phyloP scores from a whole-genome alignment of 352 stramenopile genomes.

The Globisporangium uncinulatum region DNA sequence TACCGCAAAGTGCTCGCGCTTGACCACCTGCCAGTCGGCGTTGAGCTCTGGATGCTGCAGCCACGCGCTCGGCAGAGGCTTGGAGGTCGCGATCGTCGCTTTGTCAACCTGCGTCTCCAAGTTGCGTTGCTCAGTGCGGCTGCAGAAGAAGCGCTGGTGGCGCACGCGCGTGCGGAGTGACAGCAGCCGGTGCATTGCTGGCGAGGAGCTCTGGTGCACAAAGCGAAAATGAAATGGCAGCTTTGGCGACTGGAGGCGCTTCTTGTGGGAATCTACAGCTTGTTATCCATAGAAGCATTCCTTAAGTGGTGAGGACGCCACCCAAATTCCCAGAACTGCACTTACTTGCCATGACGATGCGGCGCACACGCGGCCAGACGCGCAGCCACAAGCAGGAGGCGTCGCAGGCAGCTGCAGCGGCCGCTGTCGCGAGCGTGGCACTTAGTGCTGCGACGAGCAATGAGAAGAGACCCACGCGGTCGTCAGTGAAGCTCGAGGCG shows the following conservation, averaged over 20 bases:
- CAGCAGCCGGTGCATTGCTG: neutral
- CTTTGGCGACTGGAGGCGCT: neutral
- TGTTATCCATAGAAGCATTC: neutral
- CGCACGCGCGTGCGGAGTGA: neutral
- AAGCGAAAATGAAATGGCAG: neutral
- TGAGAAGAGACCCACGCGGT: no score
- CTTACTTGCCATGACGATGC: slow-evolving; percentile 3
- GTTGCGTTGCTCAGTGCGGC: neutral
- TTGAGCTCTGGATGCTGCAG: slow-evolving; percentile 26
- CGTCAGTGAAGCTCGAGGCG: neutral
- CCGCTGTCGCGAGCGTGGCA: neutral
- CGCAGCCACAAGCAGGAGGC: slow-evolving; percentile 7
- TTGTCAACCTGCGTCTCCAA: slow-evolving; percentile 7
- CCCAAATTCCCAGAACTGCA: neutral
- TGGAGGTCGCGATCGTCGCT: slow-evolving; percentile 9
- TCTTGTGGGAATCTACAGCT: neutral
- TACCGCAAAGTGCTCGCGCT: slow-evolving; percentile 38
- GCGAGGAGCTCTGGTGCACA: no score
- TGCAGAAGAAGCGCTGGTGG: neutral
- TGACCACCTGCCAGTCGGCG: slow-evolving; percentile 46
- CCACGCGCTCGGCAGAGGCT: slow-evolving; percentile 19
- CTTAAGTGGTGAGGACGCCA: neutral
- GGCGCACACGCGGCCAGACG: slow-evolving; percentile 9
- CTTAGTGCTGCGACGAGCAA: neutral
- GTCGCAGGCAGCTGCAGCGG: neutral